Conservation (phyloP, 768 basidiomycete genomes). For the Hygrocybe punicea region DNA sequence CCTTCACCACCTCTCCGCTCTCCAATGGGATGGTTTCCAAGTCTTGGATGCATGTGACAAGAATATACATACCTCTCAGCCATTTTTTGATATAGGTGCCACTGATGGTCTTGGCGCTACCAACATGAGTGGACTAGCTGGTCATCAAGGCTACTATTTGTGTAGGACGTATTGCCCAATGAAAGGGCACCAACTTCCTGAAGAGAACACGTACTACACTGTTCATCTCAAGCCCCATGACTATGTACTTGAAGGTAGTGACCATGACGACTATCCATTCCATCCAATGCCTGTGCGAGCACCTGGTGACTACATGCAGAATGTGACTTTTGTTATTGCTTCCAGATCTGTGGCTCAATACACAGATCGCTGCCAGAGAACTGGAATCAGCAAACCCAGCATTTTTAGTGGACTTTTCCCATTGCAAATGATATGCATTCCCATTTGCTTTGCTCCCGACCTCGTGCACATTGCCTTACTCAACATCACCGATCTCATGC, state of each 20-base stretch:
- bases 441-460: slow-evolving; percentile 20
- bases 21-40: slow-evolving; percentile 23
- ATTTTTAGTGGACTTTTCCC: slow-evolving; percentile 41
- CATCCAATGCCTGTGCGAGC: slow-evolving; percentile 7
- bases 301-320: slow-evolving; percentile 6
- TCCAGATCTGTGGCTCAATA: slow-evolving; percentile 20
- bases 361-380: slow-evolving; percentile 24
- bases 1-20: slow-evolving; percentile 31
- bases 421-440: slow-evolving; percentile 34
- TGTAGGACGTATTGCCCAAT: slow-evolving; percentile 35
- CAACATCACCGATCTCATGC: slow-evolving; percentile 35
- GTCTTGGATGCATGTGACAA: slow-evolving; percentile 19
- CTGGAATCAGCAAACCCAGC: slow-evolving; percentile 35
- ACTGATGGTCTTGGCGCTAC: slow-evolving; percentile 37
- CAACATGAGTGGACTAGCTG: slow-evolving; percentile 31
- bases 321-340: slow-evolving; percentile 17
- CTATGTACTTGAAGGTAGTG: no score
- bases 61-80: slow-evolving; percentile 9
- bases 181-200: slow-evolving; percentile 27
- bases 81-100: slow-evolving; percentile 22
- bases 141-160: slow-evolving; percentile 34
- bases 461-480: slow-evolving; percentile 40
- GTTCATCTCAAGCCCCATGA: slow-evolving; percentile 27
- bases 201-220: slow-evolving; percentile 33
- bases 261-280: no score